Conservation (phyloP, 352 stramenopile species). For the Globisporangium yorkense region DNA sequence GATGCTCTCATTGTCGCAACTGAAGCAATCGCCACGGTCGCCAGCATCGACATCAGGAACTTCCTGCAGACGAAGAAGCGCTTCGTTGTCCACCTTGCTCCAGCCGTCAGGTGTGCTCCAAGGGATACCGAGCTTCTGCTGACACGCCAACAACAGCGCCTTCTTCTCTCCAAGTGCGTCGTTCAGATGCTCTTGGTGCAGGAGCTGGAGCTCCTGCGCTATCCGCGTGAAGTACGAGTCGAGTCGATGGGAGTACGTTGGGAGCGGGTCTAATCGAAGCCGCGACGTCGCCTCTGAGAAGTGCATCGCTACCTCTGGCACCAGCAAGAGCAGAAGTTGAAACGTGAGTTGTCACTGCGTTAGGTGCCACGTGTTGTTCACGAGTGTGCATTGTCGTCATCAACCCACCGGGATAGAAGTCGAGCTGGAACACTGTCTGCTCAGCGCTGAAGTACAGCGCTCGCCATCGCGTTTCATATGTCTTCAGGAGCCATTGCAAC, state of each 20-base stretch:
- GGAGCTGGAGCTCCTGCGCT: conserved; percentile 32
- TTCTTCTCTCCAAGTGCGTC: conserved; percentile 31
- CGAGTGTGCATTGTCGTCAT: not conserved
- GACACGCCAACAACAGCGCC: conserved; percentile 15
- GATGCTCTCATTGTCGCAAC: not conserved
- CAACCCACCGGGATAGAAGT: conserved; percentile 36
- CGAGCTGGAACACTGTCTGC: conserved; percentile 36
- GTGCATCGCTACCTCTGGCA: conserved; percentile 27
- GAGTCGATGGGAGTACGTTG: conserved; percentile 12
- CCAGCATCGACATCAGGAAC: not conserved
- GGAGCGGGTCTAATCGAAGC: conserved; percentile 18
- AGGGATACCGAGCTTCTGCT: conserved; percentile 17
- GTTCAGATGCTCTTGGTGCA: conserved; percentile 28
- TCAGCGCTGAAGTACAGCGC: conserved; percentile 40
- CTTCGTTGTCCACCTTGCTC: conserved; percentile 9
- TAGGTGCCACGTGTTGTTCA: too few species aligned
- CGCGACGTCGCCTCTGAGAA: conserved; percentile 24
- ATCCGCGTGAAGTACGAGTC: conserved; percentile 27
- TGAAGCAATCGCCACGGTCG: not conserved
- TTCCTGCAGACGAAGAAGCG: conserved; percentile 9
- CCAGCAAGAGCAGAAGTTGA: not conserved
- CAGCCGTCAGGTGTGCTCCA: conserved; percentile 8
- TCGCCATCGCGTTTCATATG: conserved; percentile 41
- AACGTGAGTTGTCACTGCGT: not conserved
- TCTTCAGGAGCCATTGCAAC: conserved; percentile 28